Evolutionary conservation across 768 basidiomycete species (phyloP).

Genomic region (Udeniomyces megalosporus): DNA sequence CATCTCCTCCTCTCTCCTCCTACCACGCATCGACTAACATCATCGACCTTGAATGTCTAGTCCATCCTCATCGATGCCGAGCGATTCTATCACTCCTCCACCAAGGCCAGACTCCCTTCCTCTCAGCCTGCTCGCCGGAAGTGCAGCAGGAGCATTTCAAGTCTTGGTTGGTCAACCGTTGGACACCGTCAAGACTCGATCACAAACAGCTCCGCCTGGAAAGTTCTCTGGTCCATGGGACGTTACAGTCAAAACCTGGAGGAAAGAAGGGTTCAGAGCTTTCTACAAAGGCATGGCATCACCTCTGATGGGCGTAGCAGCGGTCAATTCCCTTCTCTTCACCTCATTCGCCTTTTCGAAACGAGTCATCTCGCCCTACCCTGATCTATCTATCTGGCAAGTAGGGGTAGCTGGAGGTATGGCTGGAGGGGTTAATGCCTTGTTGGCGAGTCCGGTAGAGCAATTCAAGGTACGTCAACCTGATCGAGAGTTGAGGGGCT

Average conservation of each 20-base stretch:
- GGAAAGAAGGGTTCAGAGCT: constrained; percentile 79
- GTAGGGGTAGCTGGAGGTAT: constrained; percentile 73
- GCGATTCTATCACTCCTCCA: no score
- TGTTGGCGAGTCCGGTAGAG: constrained; percentile 88
- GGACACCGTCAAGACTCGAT: constrained; percentile 75
- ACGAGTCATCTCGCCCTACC: constrained; percentile 74
- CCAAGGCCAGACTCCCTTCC: background rate
- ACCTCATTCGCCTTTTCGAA: constrained; percentile 71
- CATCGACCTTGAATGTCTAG: no score
- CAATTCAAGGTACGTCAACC: constrained; percentile 61
- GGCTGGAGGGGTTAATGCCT: constrained; percentile 78
- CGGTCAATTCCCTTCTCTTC: constrained; percentile 90
- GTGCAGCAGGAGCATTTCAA: constrained; percentile 8
- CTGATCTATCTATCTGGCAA: constrained; percentile 60
- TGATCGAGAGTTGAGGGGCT: no score
- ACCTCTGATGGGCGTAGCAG: constrained; percentile 80
- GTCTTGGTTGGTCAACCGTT: constrained; percentile 15
- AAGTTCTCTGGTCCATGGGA: constrained; percentile 79
- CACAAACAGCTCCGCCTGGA: constrained; percentile 40
- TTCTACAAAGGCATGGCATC: constrained; percentile 87
- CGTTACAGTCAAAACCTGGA: constrained; percentile 60
- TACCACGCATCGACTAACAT: no score
- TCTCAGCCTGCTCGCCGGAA: constrained; percentile 9
- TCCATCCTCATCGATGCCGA: no score
- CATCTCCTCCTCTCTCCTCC: no score